A percentile compares a stretch with the other conserved stretches of the same genome.
phyloP scores from a whole-genome alignment of 176 grass and related monocot genomes.

The Ensete glaucum region DNA sequence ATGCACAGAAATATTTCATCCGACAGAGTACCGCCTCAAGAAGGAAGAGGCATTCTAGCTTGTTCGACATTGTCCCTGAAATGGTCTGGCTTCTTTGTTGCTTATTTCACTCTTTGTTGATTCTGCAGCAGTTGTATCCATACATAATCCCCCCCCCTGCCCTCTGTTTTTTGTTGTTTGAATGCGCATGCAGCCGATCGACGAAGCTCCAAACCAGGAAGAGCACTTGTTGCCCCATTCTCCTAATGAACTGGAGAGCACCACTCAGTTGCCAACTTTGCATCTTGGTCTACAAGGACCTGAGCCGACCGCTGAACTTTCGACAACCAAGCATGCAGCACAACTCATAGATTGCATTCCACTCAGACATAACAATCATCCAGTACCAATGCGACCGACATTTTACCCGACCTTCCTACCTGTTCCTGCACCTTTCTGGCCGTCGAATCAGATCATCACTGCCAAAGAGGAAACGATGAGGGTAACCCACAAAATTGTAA shows the following conservation, averaged over 20 bases:
- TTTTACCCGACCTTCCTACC: constrained; percentile 40
- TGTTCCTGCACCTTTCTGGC: constrained; percentile 34
- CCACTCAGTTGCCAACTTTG: constrained; percentile 23
- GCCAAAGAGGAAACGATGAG: constrained; percentile 16
- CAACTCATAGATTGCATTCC: constrained; percentile 23
- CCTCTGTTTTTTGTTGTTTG: too few species aligned
- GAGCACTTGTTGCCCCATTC: constrained; percentile 24
- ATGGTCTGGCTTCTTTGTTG: constrained; percentile 29
- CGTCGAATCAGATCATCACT: constrained; percentile 16
- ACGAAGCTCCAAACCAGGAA: background rate
- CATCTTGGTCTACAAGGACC: constrained; percentile 34
- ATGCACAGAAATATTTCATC: constrained; percentile 89
- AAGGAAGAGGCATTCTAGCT: constrained; percentile 69
- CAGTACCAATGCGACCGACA: constrained; percentile 15
- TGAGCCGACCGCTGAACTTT: constrained; percentile 20
- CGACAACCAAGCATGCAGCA: constrained; percentile 4
- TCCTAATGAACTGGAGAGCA: constrained; percentile 29
- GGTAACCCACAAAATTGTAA: constrained; percentile 44
- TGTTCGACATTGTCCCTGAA: constrained; percentile 81
- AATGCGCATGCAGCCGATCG: constrained; percentile 29
- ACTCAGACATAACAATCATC: constrained; percentile 2
- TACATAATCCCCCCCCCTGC: too few species aligned
- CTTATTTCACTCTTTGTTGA: background rate
- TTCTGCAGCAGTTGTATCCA: background rate
- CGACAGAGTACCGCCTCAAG: constrained; percentile 65